Evolutionary conservation across 495 filamentous ascomycete genomes (phyloP).

Genomic region (Neurospora sp.): DNA sequence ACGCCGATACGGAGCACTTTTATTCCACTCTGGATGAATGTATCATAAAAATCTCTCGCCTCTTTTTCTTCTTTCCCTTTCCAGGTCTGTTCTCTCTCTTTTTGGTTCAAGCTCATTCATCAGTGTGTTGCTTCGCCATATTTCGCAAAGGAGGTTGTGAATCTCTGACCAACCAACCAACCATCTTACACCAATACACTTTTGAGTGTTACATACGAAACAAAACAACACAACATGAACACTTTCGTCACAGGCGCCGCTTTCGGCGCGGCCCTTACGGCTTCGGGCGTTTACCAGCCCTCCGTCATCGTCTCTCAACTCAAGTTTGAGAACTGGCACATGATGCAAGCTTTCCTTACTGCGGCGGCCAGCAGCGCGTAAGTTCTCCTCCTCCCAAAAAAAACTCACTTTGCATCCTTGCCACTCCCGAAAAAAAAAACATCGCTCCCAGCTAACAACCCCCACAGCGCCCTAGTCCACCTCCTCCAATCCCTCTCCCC

Average conservation of each 20-base stretch:
- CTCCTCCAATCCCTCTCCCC: slow-evolving; percentile 21
- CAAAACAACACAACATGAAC: slow-evolving; percentile 8
- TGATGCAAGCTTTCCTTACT: slow-evolving; percentile 47
- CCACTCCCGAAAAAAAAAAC: too few relatives aligned
- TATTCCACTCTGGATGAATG: not conserved
- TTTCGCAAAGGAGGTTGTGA: not conserved
- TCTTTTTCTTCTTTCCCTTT: not conserved
- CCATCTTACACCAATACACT: not conserved
- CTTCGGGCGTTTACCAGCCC: slow-evolving; percentile 43
- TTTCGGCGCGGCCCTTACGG: slow-evolving; percentile 46
- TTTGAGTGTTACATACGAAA: not conserved
- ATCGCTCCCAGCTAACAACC: not conserved
- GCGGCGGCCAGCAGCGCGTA: slow-evolving; percentile 47
- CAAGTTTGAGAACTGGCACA: slow-evolving; percentile 42
- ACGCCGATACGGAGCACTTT: not conserved
- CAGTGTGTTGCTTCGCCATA: not conserved
- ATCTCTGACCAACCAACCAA: not conserved
- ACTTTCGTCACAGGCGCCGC: slow-evolving; percentile 33
- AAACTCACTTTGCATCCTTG: too few relatives aligned
- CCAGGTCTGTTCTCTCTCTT: not conserved
- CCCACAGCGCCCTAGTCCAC: slow-evolving; percentile 21
- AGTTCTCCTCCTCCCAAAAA: too few relatives aligned
- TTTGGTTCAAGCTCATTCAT: not conserved
- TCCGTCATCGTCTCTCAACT: slow-evolving; percentile 44
- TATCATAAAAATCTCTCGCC: not conserved